A percentile compares a stretch with the other conserved stretches of the same genome.
Conservation (phyloP, 768 basidiomycete genomes). For the Fomitopsis pulvina region DNA sequence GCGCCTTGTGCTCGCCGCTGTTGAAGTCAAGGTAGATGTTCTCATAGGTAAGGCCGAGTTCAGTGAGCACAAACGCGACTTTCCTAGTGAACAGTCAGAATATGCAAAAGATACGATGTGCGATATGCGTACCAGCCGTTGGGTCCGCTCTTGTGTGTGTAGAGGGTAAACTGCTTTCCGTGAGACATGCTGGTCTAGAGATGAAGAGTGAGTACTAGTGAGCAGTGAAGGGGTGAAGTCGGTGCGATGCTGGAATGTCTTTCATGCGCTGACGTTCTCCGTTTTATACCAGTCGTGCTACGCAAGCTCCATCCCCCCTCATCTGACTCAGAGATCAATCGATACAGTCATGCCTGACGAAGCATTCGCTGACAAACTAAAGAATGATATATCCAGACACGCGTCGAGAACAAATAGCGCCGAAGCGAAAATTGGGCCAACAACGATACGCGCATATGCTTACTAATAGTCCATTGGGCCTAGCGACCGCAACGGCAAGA, state of each 20-base stretch:
- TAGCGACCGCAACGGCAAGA: background rate
- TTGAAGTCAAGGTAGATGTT: slow-evolving; percentile 18
- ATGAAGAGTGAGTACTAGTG: background rate
- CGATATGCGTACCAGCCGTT: slow-evolving; percentile 17
- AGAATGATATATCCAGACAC: too few species aligned
- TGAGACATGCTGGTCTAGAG: slow-evolving; percentile 13
- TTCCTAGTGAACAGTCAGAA: slow-evolving; percentile 10
- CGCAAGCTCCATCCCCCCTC: too few species aligned
- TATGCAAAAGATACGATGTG: background rate
- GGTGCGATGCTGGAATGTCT: too few species aligned
- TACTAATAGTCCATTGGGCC: background rate
- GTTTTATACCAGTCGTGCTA: too few species aligned
- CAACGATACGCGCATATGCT: background rate
- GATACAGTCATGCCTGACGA: too few species aligned
- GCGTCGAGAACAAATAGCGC: too few species aligned
- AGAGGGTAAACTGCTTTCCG: slow-evolving; percentile 22
- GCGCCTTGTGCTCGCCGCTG: slow-evolving; percentile 21
- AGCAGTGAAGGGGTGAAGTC: too few species aligned
- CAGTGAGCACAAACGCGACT: slow-evolving; percentile 19
- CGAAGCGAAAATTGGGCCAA: too few species aligned
- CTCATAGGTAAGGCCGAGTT: slow-evolving; percentile 24
- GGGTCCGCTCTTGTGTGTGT: slow-evolving; percentile 14
- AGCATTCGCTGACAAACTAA: too few species aligned
- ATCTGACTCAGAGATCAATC: too few species aligned
- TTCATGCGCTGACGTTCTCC: too few species aligned